Evolutionary conservation across 257 asterid species (phyloP), one percentile per base, ranked within the genome.

Genomic region (Apocynum venetum): DNA sequence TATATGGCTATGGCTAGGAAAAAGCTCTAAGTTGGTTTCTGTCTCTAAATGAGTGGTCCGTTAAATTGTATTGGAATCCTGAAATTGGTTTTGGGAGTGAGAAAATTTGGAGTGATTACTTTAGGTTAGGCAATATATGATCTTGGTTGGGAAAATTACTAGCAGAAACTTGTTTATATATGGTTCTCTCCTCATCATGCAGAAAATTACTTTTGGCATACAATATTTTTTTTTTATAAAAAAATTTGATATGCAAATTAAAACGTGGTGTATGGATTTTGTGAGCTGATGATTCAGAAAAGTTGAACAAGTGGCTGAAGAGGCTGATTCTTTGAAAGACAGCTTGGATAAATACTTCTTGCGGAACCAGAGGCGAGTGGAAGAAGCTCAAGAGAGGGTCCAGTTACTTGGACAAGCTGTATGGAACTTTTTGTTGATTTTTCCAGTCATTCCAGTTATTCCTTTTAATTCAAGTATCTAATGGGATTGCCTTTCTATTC

Each of bases 301-400:
- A 84, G 97, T 93, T 72, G 98, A 95, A 79, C 98, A 87, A 81
- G 93, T 91, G 73, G 89, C 86, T 12, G 98, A 95, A 89, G 98
- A 95, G 84, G 96, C 92, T 48, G 91, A 87, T 72, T 95, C 97
- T 57, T 93, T 91, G 84, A 90, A 90, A 85, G 91, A 89, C 59
- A 88, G 98, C 88, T 81, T 95, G 78, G 97, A 95, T 83, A 95
- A 88, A 79, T 93, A 90, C 80, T 75, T 78, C 49, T 76, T 85
- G 71, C 84, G 93, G 84, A 84, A 83, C 84, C 97, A 89, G 80
- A 88, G 85, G 82, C 87, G 91, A 60, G 78, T 83, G 43, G 97
- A 89, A 84, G 98, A 95, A 75, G 92, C 86, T 68, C 89, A 85
- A 72, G 99, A 95, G 84, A 90, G 98, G 76, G 98, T 92, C 68